A percentile compares a stretch with the other conserved stretches of the same genome.
Evolutionary conservation across 768 basidiomycete species (phyloP).

Genomic region (Tricholomella constricta): DNA sequence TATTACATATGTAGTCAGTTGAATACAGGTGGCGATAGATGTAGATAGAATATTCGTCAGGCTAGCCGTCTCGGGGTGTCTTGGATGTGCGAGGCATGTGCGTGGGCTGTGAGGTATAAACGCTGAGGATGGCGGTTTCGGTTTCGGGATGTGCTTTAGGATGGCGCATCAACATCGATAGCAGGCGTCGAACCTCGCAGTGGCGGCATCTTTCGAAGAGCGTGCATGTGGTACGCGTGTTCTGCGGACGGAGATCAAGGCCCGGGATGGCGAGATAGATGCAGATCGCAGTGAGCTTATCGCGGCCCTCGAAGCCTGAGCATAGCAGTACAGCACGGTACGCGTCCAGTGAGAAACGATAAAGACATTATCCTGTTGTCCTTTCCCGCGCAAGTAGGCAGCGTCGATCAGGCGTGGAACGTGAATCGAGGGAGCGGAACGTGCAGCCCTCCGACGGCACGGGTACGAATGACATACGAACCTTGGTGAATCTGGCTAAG

Average conservation of each 20-base stretch:
- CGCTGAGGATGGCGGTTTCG: neutral
- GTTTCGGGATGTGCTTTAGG: no score
- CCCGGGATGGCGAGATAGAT: neutral
- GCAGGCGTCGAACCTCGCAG: constrained; percentile 11
- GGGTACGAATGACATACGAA: neutral
- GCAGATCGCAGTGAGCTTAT: constrained; percentile 14
- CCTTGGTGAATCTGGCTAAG: neutral
- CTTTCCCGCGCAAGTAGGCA: neutral
- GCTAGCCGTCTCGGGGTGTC: no score
- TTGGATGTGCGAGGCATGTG: no score
- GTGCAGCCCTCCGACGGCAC: neutral
- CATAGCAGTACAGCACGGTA: neutral
- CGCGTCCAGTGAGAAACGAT: neutral
- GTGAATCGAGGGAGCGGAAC: neutral
- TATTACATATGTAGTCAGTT: neutral
- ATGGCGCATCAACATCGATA: neutral
- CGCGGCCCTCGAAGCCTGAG: neutral
- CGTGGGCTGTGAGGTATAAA: no score
- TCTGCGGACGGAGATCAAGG: neutral
- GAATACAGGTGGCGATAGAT: neutral
- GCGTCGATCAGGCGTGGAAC: neutral
- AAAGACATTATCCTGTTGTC: neutral
- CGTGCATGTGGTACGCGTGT: neutral
- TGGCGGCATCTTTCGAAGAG: constrained; percentile 13
- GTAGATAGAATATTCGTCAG: no score